phyloP scores from a whole-genome alignment of 805 yeast genomes.

The Metschnikowia noctiluminum region DNA sequence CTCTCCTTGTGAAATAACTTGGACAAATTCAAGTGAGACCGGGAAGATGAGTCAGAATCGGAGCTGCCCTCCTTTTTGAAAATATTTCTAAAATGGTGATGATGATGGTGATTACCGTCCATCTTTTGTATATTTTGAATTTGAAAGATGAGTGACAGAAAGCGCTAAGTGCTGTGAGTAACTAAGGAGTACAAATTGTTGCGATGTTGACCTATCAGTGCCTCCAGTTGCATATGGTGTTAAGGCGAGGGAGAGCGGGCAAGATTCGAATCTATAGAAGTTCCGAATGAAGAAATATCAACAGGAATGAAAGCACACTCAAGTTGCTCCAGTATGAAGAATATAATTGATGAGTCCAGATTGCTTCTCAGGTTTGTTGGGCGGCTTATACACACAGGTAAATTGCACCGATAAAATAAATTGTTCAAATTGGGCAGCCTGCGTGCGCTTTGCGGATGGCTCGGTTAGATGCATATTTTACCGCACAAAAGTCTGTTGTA shows the following conservation, averaged over 20 bases:
- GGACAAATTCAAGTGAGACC: conserved; percentile 18
- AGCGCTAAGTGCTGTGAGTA: not conserved
- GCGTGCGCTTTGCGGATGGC: conserved; percentile 2
- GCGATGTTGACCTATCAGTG: no score
- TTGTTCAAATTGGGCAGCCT: not conserved
- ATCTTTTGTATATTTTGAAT: not conserved
- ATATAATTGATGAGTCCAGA: conserved; percentile 3
- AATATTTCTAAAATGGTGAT: conserved; percentile 21
- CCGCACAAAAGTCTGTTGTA: not conserved
- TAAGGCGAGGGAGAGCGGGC: no score
- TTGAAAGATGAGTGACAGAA: no score
- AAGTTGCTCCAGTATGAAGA: no score
- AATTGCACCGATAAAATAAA: not conserved
- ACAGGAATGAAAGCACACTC: no score
- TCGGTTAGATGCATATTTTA: not conserved
- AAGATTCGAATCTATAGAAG: not conserved
- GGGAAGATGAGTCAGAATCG: conserved; percentile 11
- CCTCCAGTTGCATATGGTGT: no score
- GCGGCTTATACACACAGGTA: conserved; percentile 1
- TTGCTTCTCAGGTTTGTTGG: conserved; percentile 1
- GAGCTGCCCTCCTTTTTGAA: conserved; percentile 20
- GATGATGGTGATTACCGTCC: conserved; percentile 6
- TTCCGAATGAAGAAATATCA: no score
- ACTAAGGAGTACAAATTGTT: not conserved
- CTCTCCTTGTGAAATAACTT: conserved; percentile 23